Evolutionary conservation across 495 filamentous ascomycete species (phyloP).

Genomic region (Penicillium goetzii): DNA sequence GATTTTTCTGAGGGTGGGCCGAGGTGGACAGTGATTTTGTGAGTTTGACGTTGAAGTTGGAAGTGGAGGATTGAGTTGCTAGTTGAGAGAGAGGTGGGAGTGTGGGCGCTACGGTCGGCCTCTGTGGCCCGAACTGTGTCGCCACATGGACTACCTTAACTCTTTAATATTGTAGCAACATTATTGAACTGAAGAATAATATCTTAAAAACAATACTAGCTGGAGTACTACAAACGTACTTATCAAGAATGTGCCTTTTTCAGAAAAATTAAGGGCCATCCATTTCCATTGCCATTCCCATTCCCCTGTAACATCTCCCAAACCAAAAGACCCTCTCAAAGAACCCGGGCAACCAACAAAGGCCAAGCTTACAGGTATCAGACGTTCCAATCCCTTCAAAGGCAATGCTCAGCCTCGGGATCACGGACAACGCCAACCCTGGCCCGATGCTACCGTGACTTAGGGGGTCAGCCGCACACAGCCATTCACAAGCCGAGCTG

Average conservation of each 20-base stretch:
- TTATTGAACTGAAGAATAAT: neutral
- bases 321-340: neutral
- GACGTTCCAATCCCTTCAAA: neutral
- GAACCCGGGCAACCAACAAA: neutral
- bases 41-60: neutral
- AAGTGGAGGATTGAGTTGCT: neutral
- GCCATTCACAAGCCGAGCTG: conserved; percentile 27
- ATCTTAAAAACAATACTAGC: neutral
- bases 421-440: conserved; percentile 17
- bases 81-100: too few relatives aligned
- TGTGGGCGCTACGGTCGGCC: conserved; percentile 8
- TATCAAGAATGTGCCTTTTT: neutral
- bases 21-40: neutral
- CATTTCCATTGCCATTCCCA: neutral
- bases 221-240: neutral
- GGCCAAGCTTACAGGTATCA: neutral
- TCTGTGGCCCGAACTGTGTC: neutral
- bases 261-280: neutral
- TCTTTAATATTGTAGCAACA: neutral
- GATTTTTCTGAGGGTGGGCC: neutral
- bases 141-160: neutral
- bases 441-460: conserved; percentile 34
- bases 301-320: neutral
- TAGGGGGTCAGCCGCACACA: conserved; percentile 6
- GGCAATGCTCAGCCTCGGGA: conserved; percentile 11